Percentiles rank a stretch among this genome's conserved stretches.
Evolutionary conservation across 1,284 basidiomycete species (phyloP).

Genomic region (Ustanciosporium gigantosporum): DNA sequence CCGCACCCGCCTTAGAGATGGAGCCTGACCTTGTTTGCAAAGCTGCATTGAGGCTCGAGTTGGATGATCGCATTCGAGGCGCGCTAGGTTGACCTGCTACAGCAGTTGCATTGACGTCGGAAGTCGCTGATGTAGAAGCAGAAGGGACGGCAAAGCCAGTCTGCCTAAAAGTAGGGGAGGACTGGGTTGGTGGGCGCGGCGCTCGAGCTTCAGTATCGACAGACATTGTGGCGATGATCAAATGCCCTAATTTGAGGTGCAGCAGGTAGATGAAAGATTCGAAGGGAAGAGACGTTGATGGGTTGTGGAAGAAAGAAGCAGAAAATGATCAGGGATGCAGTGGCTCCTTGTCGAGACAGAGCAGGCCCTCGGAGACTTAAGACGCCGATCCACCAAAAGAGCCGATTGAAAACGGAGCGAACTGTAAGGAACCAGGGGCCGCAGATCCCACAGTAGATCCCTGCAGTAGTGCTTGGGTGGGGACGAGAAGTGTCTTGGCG

Average conservation of each 20-base stretch:
- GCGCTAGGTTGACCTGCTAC: conserved; percentile 13
- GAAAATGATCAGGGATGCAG: background rate
- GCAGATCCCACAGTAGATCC: too few relatives aligned
- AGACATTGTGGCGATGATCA: too few relatives aligned
- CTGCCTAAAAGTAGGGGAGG: conserved; percentile 41
- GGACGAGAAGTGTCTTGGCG: too few relatives aligned
- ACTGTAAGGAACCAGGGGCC: too few relatives aligned
- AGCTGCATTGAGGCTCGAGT: conserved; percentile 35
- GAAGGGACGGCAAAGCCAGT: conserved; percentile 41
- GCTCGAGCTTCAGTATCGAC: conserved; percentile 34
- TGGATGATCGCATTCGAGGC: conserved; percentile 28
- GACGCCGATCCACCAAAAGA: too few relatives aligned
- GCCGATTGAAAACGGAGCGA: too few relatives aligned
- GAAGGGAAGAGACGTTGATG: background rate
- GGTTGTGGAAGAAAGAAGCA: background rate
- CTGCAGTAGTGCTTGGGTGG: too few relatives aligned
- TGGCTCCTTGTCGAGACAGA: background rate
- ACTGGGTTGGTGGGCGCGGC: conserved; percentile 24
- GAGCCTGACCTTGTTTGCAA: conserved; percentile 3
- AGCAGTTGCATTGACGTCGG: conserved; percentile 25
- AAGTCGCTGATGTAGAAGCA: conserved; percentile 28
- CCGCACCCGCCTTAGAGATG: background rate
- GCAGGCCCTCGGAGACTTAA: background rate
- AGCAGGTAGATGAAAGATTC: too few relatives aligned
- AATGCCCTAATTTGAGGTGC: too few relatives aligned